Conservation (phyloP, 139 green algal genomes). For the Astrephomene gubernaculifera region DNA sequence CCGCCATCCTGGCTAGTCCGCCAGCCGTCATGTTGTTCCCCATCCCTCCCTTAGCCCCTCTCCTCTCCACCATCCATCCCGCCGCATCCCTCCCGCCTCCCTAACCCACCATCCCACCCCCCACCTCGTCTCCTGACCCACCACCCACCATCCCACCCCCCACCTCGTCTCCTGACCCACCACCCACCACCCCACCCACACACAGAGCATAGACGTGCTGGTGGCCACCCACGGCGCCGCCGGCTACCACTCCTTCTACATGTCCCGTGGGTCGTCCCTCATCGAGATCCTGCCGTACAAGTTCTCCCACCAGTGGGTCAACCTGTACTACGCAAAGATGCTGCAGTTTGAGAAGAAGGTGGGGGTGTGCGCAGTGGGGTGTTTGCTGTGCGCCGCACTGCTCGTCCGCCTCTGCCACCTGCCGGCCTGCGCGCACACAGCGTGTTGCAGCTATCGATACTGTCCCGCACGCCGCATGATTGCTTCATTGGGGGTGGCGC, state of each 20-base stretch:
- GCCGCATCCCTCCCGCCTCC: neutral
- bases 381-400: neutral
- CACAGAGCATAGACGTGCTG: slow-evolving; percentile 11
- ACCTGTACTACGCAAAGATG: slow-evolving; percentile 17
- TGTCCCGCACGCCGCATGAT: too few relatives aligned
- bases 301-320: neutral
- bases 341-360: slow-evolving; percentile 23
- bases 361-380: neutral
- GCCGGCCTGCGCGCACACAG: too few relatives aligned
- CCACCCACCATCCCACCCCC: neutral
- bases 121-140: neutral
- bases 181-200: neutral
- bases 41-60: neutral
- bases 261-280: neutral
- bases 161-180: neutral
- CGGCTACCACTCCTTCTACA: slow-evolving; percentile 17
- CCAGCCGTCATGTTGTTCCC: too few relatives aligned
- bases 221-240: slow-evolving; percentile 24
- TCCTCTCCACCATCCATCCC: neutral
- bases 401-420: neutral
- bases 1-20: too few relatives aligned
- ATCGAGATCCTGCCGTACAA: neutral
- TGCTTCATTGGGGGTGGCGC: too few relatives aligned
- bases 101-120: neutral
- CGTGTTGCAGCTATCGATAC: too few relatives aligned